Evolutionary conservation across 768 basidiomycete species (phyloP), one percentile per base, ranked within the genome.

Genomic region (Tricholoma saponaceum): DNA sequence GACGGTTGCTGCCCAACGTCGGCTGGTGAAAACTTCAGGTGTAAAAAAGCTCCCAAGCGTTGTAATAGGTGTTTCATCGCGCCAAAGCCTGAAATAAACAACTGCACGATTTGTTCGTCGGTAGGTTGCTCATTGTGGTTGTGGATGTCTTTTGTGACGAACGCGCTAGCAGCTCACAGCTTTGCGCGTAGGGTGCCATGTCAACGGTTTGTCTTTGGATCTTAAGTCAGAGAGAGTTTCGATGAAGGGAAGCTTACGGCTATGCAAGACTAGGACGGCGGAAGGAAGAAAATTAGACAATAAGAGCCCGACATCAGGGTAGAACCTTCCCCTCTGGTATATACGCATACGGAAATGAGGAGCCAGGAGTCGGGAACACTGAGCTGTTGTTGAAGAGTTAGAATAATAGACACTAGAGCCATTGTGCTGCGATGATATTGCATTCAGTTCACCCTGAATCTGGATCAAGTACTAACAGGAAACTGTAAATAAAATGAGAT

Each of bases 91-190:
- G 71, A 66, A 72, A 68, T 72, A 75, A 74, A 72, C 70, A 69
- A 68, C 68, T 66, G 69, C 67, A 70, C 65, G 67, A 65, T 64
- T 66, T 71, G 73, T 70, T 76, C 69, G 77, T 81, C 74, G 79
- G 70, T 74, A 79, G 72, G 79, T 68, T 65, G 68, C 67, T 75
- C 70, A 81, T 79, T 79, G 79, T 79, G 69, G 74, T 66, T 66
- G 67, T 60, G 62, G 65, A 65, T 64, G 69, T 75, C 76, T 83
- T 83, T 81, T 82, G 80, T 80, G 72, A 75, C 62, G 67, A 66
- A 65, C 61, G 64, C 66, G 58, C 37, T 54, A 47, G 52, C 5
- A 54, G 43, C 37, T 54, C 52, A 54, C 52, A 54, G 52, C 52
- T 26, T 54, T 43, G 28, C 22, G 52, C 52, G 25, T 67, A 65